Evolutionary conservation across 805 yeast species (phyloP), one percentile per base, ranked within the genome.

Genomic region (Kodamaea hsintzibuensis): DNA sequence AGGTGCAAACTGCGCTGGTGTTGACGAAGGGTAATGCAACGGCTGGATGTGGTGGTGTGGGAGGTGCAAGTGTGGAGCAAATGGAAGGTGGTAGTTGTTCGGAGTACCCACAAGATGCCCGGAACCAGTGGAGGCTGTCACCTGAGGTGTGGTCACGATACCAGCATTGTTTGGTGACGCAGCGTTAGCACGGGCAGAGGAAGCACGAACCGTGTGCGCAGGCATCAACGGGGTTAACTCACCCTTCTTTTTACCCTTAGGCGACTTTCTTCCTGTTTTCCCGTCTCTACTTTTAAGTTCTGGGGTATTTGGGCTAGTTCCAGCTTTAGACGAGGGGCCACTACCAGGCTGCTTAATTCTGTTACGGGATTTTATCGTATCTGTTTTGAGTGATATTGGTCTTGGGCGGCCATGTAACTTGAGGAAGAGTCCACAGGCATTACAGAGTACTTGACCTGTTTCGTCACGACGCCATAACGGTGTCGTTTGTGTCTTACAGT

Each of bases 381-480:
- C 96, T 9, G 97, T 90, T 69, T 92, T 92, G 63, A 92, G 77
- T 19, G 91, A 84, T 52, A 91, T 91, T 5, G 98, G 98, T 63
- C 98, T 80, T 39, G 97, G 90, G 51, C 96, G 82, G 19, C 97
- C 97, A 66, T 92, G 98, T 42, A 92, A 79, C 71, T 92, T 92
- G 55, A 91, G 73, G 64, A 91, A 91, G 49, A 91, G 76, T 0
- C 97, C 97, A 74, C 97, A 91, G 8, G 98, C 98, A 73, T 92
- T 92, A 70, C 98, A 92, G 47, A 92, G 78, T 35, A 92, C 96
- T 62, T 75, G 79, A 13, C 96, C 96, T 9, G 89, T 83, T 64
- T 91, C 97, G 71, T 92, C 97, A 58, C 98, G 79, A 70, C 98
- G 81, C 98, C 98, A 92, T 27, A 92, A 75, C 0, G 98, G 98